Percentiles rank a stretch among this genome's conserved stretches.
phyloP scores from a whole-genome alignment of 2,329 filamentous ascomycete genomes.

The Byssochlamys sp. region DNA sequence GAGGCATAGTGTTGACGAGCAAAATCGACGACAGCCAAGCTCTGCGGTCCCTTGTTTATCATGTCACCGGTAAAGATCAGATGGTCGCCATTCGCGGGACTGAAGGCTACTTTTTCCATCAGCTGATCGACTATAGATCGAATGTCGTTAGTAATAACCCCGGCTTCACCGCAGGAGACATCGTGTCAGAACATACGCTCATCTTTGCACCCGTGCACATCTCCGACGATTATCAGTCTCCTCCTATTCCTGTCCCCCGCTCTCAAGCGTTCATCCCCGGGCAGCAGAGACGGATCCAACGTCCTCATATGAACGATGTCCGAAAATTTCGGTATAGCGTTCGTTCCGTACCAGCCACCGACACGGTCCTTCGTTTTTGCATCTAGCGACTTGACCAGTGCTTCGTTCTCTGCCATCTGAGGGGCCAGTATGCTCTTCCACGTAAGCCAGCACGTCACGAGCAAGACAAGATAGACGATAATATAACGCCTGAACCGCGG shows the following conservation, averaged over 20 bases:
- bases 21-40: slow-evolving; percentile 63
- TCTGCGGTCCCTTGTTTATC: slow-evolving; percentile 80
- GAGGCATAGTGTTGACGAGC: slow-evolving; percentile 65
- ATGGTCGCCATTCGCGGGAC: slow-evolving; percentile 53
- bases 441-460: slow-evolving; percentile 20
- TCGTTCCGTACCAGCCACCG: slow-evolving; percentile 38
- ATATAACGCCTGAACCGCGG: slow-evolving; percentile 34
- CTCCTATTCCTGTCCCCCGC: slow-evolving; percentile 27
- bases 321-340: slow-evolving; percentile 39
- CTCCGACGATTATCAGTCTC: slow-evolving; percentile 72
- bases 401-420: slow-evolving; percentile 21
- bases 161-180: slow-evolving; percentile 2
- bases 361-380: slow-evolving; percentile 15
- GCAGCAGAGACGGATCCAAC: slow-evolving; percentile 40
- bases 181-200: slow-evolving; percentile 42
- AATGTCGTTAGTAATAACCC: slow-evolving; percentile 4
- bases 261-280: slow-evolving; percentile 17
- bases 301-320: slow-evolving; percentile 43
- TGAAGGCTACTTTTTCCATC: slow-evolving; percentile 57
- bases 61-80: slow-evolving; percentile 69
- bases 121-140: slow-evolving; percentile 42
- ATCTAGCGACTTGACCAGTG: slow-evolving; percentile 23
- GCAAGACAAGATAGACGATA: slow-evolving; percentile 24
- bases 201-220: slow-evolving; percentile 78
- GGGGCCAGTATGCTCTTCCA: slow-evolving; percentile 27